Evolutionary conservation across 106 monocot species (phyloP).

Genomic region (Iris macrosiphon): DNA sequence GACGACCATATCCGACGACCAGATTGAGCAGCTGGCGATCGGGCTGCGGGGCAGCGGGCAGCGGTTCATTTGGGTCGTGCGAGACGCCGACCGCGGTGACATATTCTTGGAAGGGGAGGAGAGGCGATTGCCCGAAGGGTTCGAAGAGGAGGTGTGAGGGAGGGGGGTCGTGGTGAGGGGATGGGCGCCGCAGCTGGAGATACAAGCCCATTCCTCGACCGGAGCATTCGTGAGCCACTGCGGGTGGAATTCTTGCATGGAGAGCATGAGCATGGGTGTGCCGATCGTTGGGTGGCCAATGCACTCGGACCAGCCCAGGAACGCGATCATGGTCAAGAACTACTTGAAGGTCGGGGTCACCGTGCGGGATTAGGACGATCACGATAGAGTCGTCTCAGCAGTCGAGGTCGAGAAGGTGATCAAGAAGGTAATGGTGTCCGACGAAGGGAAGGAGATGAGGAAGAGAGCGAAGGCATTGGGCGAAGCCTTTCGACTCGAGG

Average conservation of each 20-base stretch:
- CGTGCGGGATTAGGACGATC: too few species aligned
- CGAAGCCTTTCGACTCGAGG: background rate
- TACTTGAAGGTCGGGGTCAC: too few species aligned
- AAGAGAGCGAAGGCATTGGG: background rate
- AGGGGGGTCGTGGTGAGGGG: conserved; percentile 4
- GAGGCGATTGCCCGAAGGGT: background rate
- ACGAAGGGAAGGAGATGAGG: too few species aligned
- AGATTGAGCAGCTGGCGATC: conserved; percentile 27
- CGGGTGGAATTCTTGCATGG: conserved; percentile 9
- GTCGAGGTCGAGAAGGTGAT: too few species aligned
- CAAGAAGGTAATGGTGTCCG: too few species aligned
- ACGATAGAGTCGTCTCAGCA: too few species aligned
- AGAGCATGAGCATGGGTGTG: conserved; percentile 4
- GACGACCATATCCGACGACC: conserved; percentile 13
- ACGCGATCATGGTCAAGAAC: too few species aligned
- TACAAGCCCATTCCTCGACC: conserved; percentile 1
- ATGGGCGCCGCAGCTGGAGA: conserved; percentile 19
- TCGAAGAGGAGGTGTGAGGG: conserved; percentile 2
- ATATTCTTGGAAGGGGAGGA: background rate
- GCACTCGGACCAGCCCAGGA: conserved; percentile 7
- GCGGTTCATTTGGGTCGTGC: too few species aligned
- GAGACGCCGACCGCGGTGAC: conserved; percentile 1
- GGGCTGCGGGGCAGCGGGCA: conserved; percentile 25
- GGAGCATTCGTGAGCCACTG: conserved; percentile 17
- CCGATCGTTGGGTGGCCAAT: conserved; percentile 17